These are phyloP conservation scores for Rosa chinensis DNA, from an alignment of 306 rosid species.

Conservation along the genomic window DNA sequence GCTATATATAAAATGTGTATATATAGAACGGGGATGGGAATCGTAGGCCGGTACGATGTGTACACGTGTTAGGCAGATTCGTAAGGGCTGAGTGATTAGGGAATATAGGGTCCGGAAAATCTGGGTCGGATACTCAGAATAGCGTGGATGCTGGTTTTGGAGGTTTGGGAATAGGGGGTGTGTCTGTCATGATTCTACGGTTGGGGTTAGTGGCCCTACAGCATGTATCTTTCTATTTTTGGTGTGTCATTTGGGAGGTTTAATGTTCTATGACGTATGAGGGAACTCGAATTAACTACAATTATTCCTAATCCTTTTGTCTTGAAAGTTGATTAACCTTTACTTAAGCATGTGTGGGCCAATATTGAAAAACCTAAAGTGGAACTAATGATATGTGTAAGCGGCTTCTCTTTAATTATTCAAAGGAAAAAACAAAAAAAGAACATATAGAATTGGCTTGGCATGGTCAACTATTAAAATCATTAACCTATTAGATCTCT, in stretches of 20 bases:
- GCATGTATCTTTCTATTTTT: conserved; percentile 5
- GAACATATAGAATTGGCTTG: neutral
- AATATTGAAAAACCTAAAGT: neutral
- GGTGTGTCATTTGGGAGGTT: neutral
- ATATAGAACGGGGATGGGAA: conserved; percentile 16
- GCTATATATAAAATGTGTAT: conserved; percentile 16
- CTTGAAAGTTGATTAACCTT: neutral
- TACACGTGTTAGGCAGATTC: conserved; percentile 39
- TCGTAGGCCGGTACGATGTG: conserved; percentile 13
- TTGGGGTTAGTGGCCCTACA: conserved; percentile 10
- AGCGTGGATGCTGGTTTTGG: neutral
- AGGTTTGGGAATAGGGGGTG: neutral
- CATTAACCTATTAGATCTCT: neutral
- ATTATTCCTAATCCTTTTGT: neutral
- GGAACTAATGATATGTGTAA: neutral
- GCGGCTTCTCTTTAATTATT: neutral
- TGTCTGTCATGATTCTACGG: conserved; percentile 29
- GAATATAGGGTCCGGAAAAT: neutral
- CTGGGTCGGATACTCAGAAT: conserved; percentile 17
- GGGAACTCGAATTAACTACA: neutral
- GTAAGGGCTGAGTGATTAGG: neutral
- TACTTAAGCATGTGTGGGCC: neutral
- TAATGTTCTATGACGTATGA: neutral
- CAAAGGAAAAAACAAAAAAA: neutral
- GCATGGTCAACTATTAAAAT: neutral